These are phyloP conservation scores for Cladorrhinum sp. DNA, from an alignment of 2,329 filamentous ascomycete genomes.

Conservation along the genomic window DNA sequence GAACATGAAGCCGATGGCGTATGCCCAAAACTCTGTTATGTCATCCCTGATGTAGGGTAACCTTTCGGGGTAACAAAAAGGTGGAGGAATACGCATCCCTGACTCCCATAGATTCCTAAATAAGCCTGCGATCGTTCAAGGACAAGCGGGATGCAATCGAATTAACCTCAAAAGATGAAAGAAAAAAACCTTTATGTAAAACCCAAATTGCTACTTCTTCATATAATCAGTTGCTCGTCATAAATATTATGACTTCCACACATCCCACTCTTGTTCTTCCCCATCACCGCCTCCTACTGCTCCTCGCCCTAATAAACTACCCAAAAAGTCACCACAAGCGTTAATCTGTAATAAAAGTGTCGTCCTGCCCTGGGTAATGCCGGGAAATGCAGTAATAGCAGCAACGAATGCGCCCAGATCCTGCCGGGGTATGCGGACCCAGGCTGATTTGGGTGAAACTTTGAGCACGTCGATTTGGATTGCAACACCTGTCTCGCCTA, in stretches of 20 bases:
- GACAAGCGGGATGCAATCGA: too few species aligned
- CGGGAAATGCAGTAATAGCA: slow-evolving; percentile 61
- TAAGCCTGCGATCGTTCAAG: too few species aligned
- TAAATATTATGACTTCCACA: slow-evolving; percentile 47
- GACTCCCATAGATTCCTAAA: too few species aligned
- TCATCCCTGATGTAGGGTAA: slow-evolving; percentile 66
- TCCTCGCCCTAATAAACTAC: slow-evolving; percentile 52
- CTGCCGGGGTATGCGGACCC: slow-evolving; percentile 62
- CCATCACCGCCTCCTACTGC: slow-evolving; percentile 35
- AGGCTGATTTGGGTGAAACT: slow-evolving; percentile 43
- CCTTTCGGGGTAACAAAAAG: not conserved
- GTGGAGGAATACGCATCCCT: not conserved
- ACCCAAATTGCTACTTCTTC: not conserved
- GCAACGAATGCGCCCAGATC: slow-evolving; percentile 61
- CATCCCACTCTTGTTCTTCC: slow-evolving; percentile 26
- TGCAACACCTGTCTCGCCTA: slow-evolving; percentile 65
- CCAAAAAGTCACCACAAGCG: slow-evolving; percentile 63
- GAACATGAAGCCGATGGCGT: slow-evolving; percentile 91
- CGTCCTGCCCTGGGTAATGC: slow-evolving; percentile 36
- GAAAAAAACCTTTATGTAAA: too few species aligned
- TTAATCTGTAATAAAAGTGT: slow-evolving; percentile 51
- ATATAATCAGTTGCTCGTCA: not conserved
- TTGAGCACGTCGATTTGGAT: slow-evolving; percentile 70
- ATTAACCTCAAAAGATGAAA: too few species aligned
- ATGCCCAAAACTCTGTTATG: slow-evolving; percentile 79